Evolutionary conservation across 306 rosid genomes (phyloP), one percentile per base, ranked within the genome.

Genomic region (Cucurbita argyrosperma): DNA sequence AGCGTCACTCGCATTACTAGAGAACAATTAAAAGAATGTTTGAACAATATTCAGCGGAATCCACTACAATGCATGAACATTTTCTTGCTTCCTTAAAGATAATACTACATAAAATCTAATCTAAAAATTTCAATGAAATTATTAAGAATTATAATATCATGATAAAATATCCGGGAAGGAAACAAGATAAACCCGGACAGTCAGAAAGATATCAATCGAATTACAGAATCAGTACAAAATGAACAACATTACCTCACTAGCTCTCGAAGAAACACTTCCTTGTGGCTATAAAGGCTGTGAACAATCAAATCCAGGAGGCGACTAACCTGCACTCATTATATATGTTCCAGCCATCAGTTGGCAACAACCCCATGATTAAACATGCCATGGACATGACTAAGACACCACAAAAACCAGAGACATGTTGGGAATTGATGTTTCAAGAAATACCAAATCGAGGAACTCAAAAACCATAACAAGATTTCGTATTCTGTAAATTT

Each of bases 1-100:
- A 56, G 96, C 97, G 82, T 92, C 98, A 82, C 98, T 92, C 38
- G 98, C 98, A 76, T 92, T 92, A 81, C 98, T 90, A 78, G 58
- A 74, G 50, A 58, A 30, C 18, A 7, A 40, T 51, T 66, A 5
- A 12, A 26, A 66, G 1, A 63, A 59, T 46, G 56, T 49, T 5
- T 46, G 5, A 67, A 49, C 45, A 4, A 30, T 57, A 14, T 26
- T 67, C 12, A 46, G 11, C 19, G 11, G 49, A 23, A 21, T 49
- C 43, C 21, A 26, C 58, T 15, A 4, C 74, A 49, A 30, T 50
- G 46, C 59, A 50, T 15, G 23, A 16, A 50, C 14, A 26, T 7
- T 49, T 50, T 14, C 5, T 50, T 15, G 12, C 15, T 4, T 30
- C 74, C 74, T 70, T 21, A 26, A 46, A 18, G 10, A 66, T 45